These are phyloP conservation scores for Sisymbrium irio DNA, from an alignment of 345 rosid genomes.

Conservation along the genomic window DNA sequence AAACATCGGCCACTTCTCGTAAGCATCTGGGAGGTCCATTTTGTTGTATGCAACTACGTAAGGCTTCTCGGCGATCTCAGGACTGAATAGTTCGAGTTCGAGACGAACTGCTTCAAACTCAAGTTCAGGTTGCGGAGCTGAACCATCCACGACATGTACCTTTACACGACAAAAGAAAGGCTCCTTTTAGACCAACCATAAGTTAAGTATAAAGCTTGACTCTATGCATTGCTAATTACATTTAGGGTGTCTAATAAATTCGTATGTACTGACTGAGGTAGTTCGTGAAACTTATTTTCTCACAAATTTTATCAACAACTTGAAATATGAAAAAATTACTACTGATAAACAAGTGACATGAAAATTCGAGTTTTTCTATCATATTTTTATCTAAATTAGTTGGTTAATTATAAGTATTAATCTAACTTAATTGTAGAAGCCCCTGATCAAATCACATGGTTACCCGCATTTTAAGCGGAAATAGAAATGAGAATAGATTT, in stretches of 20 bases:
- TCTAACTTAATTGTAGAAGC: neutral
- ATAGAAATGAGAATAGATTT: constrained; percentile 17
- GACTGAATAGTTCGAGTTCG: constrained; percentile 87
- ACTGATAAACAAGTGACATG: neutral
- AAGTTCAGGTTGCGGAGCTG: constrained; percentile 71
- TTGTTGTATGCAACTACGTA: constrained; percentile 79
- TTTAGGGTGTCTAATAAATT: neutral
- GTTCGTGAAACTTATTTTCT: neutral
- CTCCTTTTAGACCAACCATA: neutral
- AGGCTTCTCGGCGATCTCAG: constrained; percentile 81
- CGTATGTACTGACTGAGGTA: neutral
- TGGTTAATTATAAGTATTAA: neutral
- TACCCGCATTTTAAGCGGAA: constrained; percentile 34
- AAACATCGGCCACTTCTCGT: constrained; percentile 70
- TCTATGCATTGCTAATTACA: constrained; percentile 3
- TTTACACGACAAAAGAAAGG: constrained; percentile 34
- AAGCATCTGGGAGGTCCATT: constrained; percentile 91
- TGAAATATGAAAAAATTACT: neutral
- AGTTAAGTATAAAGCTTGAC: neutral
- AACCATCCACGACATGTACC: constrained; percentile 94
- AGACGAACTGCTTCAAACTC: constrained; percentile 96
- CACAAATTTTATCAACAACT: neutral
- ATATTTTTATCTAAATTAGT: neutral
- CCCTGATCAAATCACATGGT: constrained; percentile 32
- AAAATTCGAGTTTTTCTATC: neutral